Conservation (phyloP, 345 rosid species). For the Eucalyptus curtisii region DNA sequence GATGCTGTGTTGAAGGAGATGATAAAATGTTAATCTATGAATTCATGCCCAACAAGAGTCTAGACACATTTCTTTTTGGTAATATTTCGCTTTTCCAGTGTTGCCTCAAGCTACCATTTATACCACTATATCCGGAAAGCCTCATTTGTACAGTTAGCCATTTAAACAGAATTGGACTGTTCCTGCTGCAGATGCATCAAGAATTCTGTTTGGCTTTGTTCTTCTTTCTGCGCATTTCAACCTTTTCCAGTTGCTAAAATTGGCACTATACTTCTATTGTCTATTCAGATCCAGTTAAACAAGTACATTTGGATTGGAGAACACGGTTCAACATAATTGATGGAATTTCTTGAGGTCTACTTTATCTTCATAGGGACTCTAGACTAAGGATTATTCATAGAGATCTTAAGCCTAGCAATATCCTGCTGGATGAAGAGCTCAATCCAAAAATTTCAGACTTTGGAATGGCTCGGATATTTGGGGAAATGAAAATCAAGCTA, state of each 20-base stretch:
- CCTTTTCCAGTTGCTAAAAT: not conserved
- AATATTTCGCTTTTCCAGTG: not conserved
- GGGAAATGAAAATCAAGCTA: conserved; percentile 20
- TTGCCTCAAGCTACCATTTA: not conserved
- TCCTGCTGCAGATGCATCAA: not conserved
- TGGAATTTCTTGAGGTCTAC: conserved; percentile 39
- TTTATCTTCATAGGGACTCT: conserved; percentile 44
- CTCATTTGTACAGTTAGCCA: not conserved
- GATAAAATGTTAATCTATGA: conserved; percentile 20
- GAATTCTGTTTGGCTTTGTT: conserved; percentile 4
- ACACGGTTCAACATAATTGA: conserved; percentile 20
- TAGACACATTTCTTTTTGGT: conserved; percentile 18
- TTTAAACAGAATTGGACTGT: not conserved
- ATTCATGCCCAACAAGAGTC: conserved; percentile 24
- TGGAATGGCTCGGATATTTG: conserved; percentile 34
- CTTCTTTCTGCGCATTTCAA: not conserved
- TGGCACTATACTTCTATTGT: conserved; percentile 6
- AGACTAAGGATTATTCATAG: conserved; percentile 31
- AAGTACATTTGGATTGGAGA: conserved; percentile 23
- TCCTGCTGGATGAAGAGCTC: conserved; percentile 34
- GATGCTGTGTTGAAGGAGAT: conserved; percentile 16
- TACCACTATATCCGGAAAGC: not conserved
- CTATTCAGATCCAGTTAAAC: conserved; percentile 10
- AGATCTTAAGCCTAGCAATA: conserved; percentile 35
- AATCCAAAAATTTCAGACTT: conserved; percentile 46